These are phyloP conservation scores for Suillus subluteus DNA, from an alignment of 768 basidiomycete genomes.

Conservation along the genomic window DNA sequence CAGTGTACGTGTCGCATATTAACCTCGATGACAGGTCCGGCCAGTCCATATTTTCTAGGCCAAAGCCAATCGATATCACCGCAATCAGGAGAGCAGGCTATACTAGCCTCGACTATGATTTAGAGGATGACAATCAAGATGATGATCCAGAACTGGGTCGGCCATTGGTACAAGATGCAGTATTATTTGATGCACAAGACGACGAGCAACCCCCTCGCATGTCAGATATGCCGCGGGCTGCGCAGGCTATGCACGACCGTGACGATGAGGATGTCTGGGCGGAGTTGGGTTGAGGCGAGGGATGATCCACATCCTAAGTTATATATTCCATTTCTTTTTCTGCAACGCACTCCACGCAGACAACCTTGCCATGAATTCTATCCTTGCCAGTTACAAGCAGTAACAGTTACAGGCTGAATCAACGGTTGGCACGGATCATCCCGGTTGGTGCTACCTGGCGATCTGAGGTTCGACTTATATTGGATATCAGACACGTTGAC, in stretches of 20 bases:
- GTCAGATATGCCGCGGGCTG: conserved; percentile 65
- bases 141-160: conserved; percentile 54
- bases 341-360: background rate
- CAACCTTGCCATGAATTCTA: background rate
- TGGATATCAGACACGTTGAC: background rate
- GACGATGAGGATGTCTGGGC: conserved; percentile 78
- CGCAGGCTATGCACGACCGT: conserved; percentile 54
- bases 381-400: background rate
- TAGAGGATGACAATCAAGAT: conserved; percentile 57
- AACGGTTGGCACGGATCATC: background rate
- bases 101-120: conserved; percentile 67
- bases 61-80: conserved; percentile 85
- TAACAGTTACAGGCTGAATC: background rate
- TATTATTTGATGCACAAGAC: conserved; percentile 65
- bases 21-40: conserved; percentile 60
- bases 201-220: conserved; percentile 34
- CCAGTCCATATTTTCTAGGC: conserved; percentile 85
- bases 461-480: background rate
- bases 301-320: conserved; percentile 2
- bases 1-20: conserved; percentile 6
- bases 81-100: conserved; percentile 68
- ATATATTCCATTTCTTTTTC: background rate
- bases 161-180: conserved; percentile 61
- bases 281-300: conserved; percentile 48
- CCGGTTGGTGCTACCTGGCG: background rate